Conservation (phyloP, 2,329 filamentous ascomycete species). For the Pleomassaria siparia region DNA sequence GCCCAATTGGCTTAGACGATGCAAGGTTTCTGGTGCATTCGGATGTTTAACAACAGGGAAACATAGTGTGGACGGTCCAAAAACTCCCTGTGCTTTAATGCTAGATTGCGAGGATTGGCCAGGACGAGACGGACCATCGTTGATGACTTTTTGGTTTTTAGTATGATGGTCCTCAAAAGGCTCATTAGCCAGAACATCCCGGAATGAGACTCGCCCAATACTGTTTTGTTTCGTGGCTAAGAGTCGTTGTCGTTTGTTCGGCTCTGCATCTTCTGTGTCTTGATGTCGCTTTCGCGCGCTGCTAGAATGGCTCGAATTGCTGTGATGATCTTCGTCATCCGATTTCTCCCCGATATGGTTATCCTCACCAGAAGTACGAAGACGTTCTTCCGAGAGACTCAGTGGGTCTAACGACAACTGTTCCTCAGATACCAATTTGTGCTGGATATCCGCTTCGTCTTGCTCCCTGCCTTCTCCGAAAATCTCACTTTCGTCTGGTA, state of each 20-base stretch:
- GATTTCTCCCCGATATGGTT: constrained; percentile 14
- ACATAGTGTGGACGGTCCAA: constrained; percentile 53
- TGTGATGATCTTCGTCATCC: constrained; percentile 13
- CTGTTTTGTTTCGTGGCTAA: constrained; percentile 1
- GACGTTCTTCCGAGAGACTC: constrained; percentile 27
- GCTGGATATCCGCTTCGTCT: constrained; percentile 25
- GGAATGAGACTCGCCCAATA: constrained; percentile 7
- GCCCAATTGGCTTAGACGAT: constrained; percentile 67
- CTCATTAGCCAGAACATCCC: constrained; percentile 9
- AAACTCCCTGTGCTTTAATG: constrained; percentile 39
- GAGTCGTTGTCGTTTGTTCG: constrained; percentile 11
- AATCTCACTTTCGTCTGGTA: not conserved
- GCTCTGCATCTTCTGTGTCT: not conserved
- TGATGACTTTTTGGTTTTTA: constrained; percentile 6
- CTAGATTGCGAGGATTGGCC: constrained; percentile 44
- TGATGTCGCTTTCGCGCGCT: constrained; percentile 23
- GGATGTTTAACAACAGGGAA: constrained; percentile 80
- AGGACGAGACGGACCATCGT: constrained; percentile 13
- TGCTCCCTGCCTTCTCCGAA: constrained; percentile 20
- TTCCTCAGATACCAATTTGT: constrained; percentile 22
- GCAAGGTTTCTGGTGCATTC: constrained; percentile 62
- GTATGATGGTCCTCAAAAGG: constrained; percentile 16
- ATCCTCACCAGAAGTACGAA: constrained; percentile 11
- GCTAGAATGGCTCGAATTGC: constrained; percentile 5
- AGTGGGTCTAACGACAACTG: constrained; percentile 32